phyloP scores from a whole-genome alignment of 2,329 filamentous ascomycete species.

The Trichoderma oligosporum region DNA sequence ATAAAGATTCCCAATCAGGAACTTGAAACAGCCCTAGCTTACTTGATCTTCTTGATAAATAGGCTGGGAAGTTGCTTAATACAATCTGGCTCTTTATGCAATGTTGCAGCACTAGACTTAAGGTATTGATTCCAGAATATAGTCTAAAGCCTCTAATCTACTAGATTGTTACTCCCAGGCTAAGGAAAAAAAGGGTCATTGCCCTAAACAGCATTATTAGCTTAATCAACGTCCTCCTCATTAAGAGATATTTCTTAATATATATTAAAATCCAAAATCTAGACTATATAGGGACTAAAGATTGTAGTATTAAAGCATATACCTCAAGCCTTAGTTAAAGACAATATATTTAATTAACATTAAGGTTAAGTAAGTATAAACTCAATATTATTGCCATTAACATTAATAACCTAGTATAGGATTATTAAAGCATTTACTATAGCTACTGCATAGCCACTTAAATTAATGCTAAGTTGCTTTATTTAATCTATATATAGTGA shows the following conservation, averaged over 20 bases:
- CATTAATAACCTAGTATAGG: constrained; percentile 45
- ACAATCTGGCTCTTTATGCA: background rate
- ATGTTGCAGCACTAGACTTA: background rate
- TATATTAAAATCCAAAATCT: constrained; percentile 48
- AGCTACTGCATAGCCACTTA: constrained; percentile 35
- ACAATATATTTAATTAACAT: background rate
- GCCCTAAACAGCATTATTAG: background rate
- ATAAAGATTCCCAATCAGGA: too few species aligned
- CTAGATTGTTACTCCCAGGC: background rate
- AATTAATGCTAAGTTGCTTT: constrained; percentile 38
- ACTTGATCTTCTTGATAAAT: background rate
- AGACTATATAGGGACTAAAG: constrained; percentile 38
- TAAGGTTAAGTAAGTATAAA: constrained; percentile 45
- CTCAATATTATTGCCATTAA: constrained; percentile 53
- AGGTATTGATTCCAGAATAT: background rate
- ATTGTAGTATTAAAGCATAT: background rate
- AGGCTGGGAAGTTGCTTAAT: background rate
- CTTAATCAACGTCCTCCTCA: background rate
- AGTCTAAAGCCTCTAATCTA: background rate
- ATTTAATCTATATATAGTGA: constrained; percentile 50
- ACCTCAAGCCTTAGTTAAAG: background rate
- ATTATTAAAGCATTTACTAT: constrained; percentile 51
- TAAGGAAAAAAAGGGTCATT: background rate
- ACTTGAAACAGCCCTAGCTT: too few species aligned
- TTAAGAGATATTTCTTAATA: constrained; percentile 25